These are phyloP conservation scores for Populus trichocarpa DNA, from an alignment of 441 rosid genomes.

Conservation along the genomic window DNA sequence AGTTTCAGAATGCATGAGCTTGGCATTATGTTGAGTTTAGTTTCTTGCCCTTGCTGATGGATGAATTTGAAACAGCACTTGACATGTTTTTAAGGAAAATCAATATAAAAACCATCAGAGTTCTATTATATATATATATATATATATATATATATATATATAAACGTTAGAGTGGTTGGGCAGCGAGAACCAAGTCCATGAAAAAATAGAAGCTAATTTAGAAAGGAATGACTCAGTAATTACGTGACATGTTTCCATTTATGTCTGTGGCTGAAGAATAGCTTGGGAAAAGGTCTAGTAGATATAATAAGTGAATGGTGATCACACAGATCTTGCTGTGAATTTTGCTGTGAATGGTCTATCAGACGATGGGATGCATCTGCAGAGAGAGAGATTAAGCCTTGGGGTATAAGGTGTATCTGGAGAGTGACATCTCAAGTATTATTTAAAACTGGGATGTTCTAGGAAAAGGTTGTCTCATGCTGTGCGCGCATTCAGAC, in stretches of 20 bases:
- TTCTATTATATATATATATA: no score
- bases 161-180: not conserved
- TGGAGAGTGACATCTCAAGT: not conserved
- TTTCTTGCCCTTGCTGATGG: not conserved
- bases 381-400: no score
- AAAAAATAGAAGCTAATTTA: not conserved
- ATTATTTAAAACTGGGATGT: not conserved
- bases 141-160: no score
- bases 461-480: not conserved
- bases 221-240: not conserved
- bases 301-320: not conserved
- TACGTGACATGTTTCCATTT: not conserved
- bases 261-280: not conserved
- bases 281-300: not conserved
- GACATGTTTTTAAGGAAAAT: not conserved
- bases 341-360: not conserved
- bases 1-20: conserved; percentile 2
- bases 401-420: no score
- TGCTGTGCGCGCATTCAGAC: not conserved
- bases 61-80: not conserved
- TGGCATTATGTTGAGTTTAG: not conserved
- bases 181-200: not conserved
- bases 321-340: not conserved
- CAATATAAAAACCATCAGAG: not conserved
- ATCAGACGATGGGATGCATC: not conserved